Conservation (phyloP, 2,329 filamentous ascomycete species). For the Aspergillus phoenicis region DNA sequence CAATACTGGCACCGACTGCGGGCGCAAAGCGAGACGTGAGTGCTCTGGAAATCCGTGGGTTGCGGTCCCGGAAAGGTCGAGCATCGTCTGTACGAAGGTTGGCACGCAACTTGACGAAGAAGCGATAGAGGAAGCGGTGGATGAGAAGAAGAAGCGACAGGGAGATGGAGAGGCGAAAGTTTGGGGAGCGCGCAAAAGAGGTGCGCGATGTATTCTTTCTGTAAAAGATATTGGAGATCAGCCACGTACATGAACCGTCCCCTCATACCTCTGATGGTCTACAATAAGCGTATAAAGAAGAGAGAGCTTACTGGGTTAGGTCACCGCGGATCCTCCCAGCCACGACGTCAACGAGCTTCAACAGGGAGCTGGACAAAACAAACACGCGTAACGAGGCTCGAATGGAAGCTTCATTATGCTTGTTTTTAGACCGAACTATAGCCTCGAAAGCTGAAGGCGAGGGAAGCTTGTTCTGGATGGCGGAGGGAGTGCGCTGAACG, state of each 20-base stretch:
- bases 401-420: conserved; percentile 70
- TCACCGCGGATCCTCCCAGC: conserved; percentile 29
- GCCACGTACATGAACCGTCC: neutral
- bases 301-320: conserved; percentile 25
- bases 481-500: conserved; percentile 67
- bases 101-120: conserved; percentile 76
- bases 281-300: neutral
- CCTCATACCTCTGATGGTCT: neutral
- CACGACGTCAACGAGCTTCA: conserved; percentile 65
- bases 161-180: conserved; percentile 76
- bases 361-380: conserved; percentile 61
- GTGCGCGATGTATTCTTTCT: conserved; percentile 40
- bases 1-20: conserved; percentile 84
- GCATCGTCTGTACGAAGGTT: conserved; percentile 81
- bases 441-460: conserved; percentile 55
- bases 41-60: conserved; percentile 72
- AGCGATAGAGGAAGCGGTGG: conserved; percentile 86
- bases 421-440: conserved; percentile 57
- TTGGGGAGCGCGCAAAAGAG: conserved; percentile 59
- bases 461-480: conserved; percentile 58
- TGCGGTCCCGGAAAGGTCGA: conserved; percentile 76
- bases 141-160: conserved; percentile 83
- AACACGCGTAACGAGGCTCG: conserved; percentile 73
- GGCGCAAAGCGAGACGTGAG: conserved; percentile 84
- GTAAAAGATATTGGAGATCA: neutral